Evolutionary conservation across 139 green algal species (phyloP), one percentile per base, ranked within the genome.

Genomic region (Picochlorum sp.): DNA sequence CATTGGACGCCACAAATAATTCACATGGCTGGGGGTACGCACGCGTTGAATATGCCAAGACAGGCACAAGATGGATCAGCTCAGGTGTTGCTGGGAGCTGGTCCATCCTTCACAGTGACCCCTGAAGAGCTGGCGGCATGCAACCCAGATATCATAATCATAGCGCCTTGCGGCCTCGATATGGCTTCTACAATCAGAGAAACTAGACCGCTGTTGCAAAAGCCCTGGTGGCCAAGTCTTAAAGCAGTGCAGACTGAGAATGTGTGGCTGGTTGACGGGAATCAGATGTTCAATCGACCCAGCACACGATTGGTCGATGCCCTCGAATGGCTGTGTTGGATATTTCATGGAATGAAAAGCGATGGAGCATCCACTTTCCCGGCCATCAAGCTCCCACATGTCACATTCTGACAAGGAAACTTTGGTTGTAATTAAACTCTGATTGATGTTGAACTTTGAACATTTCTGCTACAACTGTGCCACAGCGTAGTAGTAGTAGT

Each of bases 1-100:
- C 85, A 94, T 62, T 94, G 85, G 85, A 94, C 85, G 22, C 85
- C 85, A 3, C 71, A 87, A 72, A 68, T 94, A n/a, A 84, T 94
- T 8, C 39, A 76, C 4, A 80, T 94, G 81, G 85, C 83, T 5
- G 85, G 85, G 9, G 81, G 65, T 14, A 20, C 28, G 16, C 82
- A 90, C 63, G 74, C 85, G 9, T 40, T 94, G 9, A 93, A 93
- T 62, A 78, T 69, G 20, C 52, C 63, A 8, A 22, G 10, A n/a
- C 9, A 22, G 13, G 41, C 20, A 8, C 20, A 8, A 8, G 16
- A 22, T 24, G 41, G 41, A 8, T n/a, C n/a, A n/a, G 7, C 24
- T 0, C 12, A 33, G 24, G 22, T 22, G 12, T n/a, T 9, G 24
- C 6, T 36, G 54, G 3, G 25, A 54, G 31, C 58, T 55, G 57